Evolutionary conservation across 2,329 filamentous ascomycete species (phyloP).

Genomic region (Exophiala xenobiotica): DNA sequence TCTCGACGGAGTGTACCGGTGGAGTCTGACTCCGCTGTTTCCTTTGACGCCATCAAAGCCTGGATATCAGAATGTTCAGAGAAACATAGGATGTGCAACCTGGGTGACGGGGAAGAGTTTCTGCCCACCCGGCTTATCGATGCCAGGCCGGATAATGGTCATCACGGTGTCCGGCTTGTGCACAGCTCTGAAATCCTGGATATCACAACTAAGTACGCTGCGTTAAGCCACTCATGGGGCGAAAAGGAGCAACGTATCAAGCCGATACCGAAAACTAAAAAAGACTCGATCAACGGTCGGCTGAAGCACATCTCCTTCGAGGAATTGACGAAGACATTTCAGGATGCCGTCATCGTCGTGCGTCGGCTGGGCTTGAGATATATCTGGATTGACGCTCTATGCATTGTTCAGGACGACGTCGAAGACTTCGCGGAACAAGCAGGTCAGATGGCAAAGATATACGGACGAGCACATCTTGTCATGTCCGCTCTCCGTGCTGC

Average conservation of each 20-base stretch:
- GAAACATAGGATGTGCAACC: not conserved
- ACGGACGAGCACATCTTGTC: slow-evolving; percentile 17
- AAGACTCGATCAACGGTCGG: not conserved
- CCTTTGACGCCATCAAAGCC: not conserved
- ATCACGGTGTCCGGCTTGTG: not conserved
- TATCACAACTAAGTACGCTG: slow-evolving; percentile 1
- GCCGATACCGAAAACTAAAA: slow-evolving; percentile 1
- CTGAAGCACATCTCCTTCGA: slow-evolving; percentile 7
- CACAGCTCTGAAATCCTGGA: not conserved
- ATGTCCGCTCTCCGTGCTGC: slow-evolving; percentile 21
- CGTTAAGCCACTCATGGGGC: slow-evolving; percentile 13
- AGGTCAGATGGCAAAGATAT: slow-evolving; percentile 25
- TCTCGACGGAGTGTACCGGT: not conserved
- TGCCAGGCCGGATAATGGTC: not conserved
- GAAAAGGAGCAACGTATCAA: not conserved
- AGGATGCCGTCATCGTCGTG: slow-evolving; percentile 29
- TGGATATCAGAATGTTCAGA: not conserved
- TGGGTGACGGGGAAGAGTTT: not conserved
- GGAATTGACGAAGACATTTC: slow-evolving; percentile 22
- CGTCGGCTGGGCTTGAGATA: slow-evolving; percentile 39
- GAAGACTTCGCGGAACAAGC: slow-evolving; percentile 25
- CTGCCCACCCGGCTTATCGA: not conserved
- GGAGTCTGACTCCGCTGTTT: not conserved
- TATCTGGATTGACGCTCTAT: slow-evolving; percentile 34
- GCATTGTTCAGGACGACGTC: slow-evolving; percentile 30